Percentiles rank a stretch among this genome's conserved stretches.
These are phyloP conservation scores for Globisporangium cederbergense DNA, from an alignment of 352 stramenopile genomes.

Conservation along the genomic window DNA sequence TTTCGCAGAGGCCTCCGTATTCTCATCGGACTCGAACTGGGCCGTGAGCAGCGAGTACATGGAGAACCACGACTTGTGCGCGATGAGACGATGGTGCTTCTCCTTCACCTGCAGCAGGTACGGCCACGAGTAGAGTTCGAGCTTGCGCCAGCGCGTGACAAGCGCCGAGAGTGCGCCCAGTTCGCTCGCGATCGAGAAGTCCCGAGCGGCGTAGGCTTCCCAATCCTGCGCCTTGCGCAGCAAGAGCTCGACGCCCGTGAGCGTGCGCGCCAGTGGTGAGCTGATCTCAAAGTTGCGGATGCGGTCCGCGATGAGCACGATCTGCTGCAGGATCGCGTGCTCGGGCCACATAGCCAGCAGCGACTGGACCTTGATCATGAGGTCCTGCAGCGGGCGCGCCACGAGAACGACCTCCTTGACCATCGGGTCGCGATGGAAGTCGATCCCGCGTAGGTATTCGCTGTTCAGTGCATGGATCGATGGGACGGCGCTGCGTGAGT, in stretches of 20 bases:
- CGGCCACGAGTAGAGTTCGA: constrained; percentile 98
- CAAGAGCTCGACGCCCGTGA: constrained; percentile 95
- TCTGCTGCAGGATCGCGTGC: constrained; percentile 95
- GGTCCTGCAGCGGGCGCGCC: constrained; percentile 77
- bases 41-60: constrained; percentile 87
- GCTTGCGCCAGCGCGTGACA: constrained; percentile 96
- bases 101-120: constrained; percentile 91
- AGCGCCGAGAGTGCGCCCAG: constrained; percentile 91
- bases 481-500: constrained; percentile 36
- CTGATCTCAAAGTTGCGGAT: constrained; percentile 88
- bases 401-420: constrained; percentile 91
- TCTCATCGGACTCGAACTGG: constrained; percentile 56
- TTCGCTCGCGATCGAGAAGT: constrained; percentile 90
- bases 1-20: neutral
- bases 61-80: constrained; percentile 85
- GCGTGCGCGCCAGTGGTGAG: constrained; percentile 85
- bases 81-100: constrained; percentile 62
- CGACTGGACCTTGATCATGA: constrained; percentile 89
- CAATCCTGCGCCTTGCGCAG: constrained; percentile 98
- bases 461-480: constrained; percentile 56
- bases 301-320: constrained; percentile 88
- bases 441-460: constrained; percentile 77
- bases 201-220: constrained; percentile 94
- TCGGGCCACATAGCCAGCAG: constrained; percentile 95
- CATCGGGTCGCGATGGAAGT: constrained; percentile 95